A percentile compares a stretch with the other conserved stretches of the same genome.
These are phyloP conservation scores for Apiospora malaysiana DNA, from an alignment of 2,329 filamentous ascomycete genomes.

Conservation along the genomic window DNA sequence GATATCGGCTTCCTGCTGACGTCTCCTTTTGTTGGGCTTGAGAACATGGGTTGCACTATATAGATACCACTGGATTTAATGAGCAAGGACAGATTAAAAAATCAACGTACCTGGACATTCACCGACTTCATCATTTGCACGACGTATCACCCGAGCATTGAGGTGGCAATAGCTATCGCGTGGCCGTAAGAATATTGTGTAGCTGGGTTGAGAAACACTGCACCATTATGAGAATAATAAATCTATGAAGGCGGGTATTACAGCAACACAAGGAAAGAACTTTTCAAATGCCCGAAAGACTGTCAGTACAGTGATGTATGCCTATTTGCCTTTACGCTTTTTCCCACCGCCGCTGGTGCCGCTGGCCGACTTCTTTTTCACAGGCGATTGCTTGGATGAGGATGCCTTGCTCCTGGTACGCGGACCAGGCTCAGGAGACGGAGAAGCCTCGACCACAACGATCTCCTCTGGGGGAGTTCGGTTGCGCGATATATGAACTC, in stretches of 20 bases:
- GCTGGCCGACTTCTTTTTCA: slow-evolving; percentile 47
- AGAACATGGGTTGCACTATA: slow-evolving; percentile 14
- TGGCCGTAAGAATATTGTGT: neutral
- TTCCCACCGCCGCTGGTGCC: slow-evolving; percentile 36
- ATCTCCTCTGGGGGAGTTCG: slow-evolving; percentile 45
- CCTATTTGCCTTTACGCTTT: slow-evolving; percentile 43
- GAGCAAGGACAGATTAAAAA: neutral
- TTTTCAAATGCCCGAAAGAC: slow-evolving; percentile 21
- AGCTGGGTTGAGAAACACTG: slow-evolving; percentile 2
- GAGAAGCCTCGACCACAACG: slow-evolving; percentile 45
- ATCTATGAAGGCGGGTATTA: slow-evolving; percentile 32
- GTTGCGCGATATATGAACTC: slow-evolving; percentile 35
- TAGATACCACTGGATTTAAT: slow-evolving; percentile 14
- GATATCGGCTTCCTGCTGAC: neutral
- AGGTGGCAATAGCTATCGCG: neutral
- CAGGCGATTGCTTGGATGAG: slow-evolving; percentile 33
- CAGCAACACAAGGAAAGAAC: slow-evolving; percentile 26
- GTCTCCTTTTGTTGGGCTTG: neutral
- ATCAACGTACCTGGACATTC: neutral
- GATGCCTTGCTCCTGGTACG: slow-evolving; percentile 47
- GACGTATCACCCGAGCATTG: neutral
- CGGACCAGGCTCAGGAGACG: slow-evolving; percentile 36
- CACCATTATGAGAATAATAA: slow-evolving; percentile 28
- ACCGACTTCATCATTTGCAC: neutral
- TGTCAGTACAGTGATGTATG: slow-evolving; percentile 23